phyloP scores from a whole-genome alignment of 306 rosid species.

The Cicer arietinum region DNA sequence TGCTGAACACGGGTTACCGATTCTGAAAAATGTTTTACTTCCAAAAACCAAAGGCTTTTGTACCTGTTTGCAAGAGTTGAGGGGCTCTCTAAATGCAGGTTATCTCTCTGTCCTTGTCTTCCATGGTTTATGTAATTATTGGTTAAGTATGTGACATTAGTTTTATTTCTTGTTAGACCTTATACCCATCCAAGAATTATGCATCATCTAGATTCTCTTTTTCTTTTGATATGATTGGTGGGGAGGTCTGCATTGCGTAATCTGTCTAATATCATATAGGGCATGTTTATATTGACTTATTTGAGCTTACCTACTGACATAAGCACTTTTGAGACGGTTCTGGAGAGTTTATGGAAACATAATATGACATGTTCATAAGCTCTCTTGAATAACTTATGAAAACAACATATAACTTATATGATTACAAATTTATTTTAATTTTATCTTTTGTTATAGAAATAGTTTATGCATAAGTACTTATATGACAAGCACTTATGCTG shows the following conservation, averaged over 20 bases:
- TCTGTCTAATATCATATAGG: no score
- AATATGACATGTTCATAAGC: no score
- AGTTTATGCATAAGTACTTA: no score
- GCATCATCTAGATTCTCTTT: constrained; percentile 16
- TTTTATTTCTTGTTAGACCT: constrained; percentile 9
- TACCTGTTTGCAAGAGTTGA: constrained; percentile 65
- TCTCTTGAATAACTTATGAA: no score
- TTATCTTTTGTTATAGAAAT: no score
- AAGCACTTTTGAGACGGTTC: no score
- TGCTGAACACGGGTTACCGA: constrained; percentile 69
- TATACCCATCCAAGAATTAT: neutral
- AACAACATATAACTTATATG: no score
- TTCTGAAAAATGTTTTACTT: constrained; percentile 69
- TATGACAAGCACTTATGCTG: no score
- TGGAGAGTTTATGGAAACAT: no score
- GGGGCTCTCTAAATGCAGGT: constrained; percentile 76
- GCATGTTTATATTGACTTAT: no score
- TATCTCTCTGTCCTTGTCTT: constrained; percentile 25
- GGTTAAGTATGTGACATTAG: neutral
- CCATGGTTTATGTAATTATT: constrained; percentile 15
- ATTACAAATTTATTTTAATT: no score
- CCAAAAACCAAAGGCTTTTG: constrained; percentile 82
- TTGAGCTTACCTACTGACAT: no score
- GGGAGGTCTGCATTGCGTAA: neutral
- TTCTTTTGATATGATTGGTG: constrained; percentile 11